These are phyloP conservation scores for Metarhizium humberi DNA, from an alignment of 2,329 filamentous ascomycete genomes.

Conservation along the genomic window DNA sequence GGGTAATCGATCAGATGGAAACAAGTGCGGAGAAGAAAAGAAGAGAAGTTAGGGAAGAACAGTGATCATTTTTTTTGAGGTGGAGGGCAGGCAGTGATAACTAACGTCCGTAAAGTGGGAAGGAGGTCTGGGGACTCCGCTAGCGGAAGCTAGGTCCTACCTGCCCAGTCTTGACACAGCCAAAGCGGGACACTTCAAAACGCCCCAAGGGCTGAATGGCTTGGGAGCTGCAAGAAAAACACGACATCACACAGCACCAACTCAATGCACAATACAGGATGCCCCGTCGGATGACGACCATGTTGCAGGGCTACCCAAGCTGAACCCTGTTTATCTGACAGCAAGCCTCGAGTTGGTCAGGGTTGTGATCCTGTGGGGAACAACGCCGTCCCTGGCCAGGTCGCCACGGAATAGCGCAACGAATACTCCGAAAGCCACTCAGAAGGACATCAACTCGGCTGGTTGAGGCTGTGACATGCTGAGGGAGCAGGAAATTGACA, in stretches of 20 bases:
- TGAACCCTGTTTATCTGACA: neutral
- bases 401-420: neutral
- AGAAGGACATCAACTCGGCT: no score
- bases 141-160: constrained; percentile 1
- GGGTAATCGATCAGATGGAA: neutral
- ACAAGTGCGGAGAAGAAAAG: neutral
- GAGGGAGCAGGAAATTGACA: no score
- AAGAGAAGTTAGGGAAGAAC: neutral
- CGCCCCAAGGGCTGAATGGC: neutral
- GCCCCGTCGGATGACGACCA: neutral
- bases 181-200: neutral
- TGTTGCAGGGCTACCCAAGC: neutral
- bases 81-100: neutral
- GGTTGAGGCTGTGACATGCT: no score
- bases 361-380: neutral
- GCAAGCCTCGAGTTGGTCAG: neutral
- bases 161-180: neutral
- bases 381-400: neutral
- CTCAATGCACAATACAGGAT: neutral
- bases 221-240: neutral
- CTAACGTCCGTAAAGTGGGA: constrained; percentile 1
- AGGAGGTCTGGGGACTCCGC: constrained; percentile 1
- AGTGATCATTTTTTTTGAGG: neutral
- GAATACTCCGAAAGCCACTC: neutral
- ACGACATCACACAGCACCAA: neutral